A percentile compares a stretch with the other conserved stretches of the same genome.
Conservation (phyloP, 2,329 filamentous ascomycete species). For the Cladosporium austrohemisphaericum region DNA sequence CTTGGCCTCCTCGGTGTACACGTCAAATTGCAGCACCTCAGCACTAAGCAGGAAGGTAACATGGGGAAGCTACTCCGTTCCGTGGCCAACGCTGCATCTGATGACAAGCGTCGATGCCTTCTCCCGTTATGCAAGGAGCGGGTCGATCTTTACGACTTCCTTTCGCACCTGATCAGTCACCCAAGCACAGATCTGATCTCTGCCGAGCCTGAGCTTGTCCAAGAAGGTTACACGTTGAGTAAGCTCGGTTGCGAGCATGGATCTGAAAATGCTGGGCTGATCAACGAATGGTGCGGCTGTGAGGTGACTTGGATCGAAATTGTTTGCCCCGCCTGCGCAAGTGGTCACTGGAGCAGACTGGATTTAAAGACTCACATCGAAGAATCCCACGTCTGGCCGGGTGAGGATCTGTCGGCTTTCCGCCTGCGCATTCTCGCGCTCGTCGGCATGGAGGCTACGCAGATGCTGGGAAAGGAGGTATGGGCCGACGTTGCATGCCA, state of each 20-base stretch:
- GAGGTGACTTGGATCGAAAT: background rate
- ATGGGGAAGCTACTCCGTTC: background rate
- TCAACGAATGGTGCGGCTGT: background rate
- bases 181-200: background rate
- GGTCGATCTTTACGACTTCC: background rate
- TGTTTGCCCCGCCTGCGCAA: background rate
- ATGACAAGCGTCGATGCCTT: background rate
- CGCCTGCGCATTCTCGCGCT: background rate
- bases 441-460: background rate
- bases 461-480: background rate
- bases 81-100: background rate
- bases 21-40: background rate
- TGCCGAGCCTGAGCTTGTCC: background rate
- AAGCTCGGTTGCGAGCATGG: background rate
- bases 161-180: background rate
- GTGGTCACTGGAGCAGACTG: background rate
- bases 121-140: background rate
- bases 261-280: background rate
- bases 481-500: background rate
- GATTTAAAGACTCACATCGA: background rate
- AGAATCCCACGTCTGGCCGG: background rate
- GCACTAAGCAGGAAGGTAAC: background rate
- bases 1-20: background rate
- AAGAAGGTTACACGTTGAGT: background rate
- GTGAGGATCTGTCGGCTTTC: background rate